A percentile compares a stretch with the other conserved stretches of the same genome.
phyloP scores from a whole-genome alignment of 495 filamentous ascomycete genomes.

The Cladorrhinum samala region DNA sequence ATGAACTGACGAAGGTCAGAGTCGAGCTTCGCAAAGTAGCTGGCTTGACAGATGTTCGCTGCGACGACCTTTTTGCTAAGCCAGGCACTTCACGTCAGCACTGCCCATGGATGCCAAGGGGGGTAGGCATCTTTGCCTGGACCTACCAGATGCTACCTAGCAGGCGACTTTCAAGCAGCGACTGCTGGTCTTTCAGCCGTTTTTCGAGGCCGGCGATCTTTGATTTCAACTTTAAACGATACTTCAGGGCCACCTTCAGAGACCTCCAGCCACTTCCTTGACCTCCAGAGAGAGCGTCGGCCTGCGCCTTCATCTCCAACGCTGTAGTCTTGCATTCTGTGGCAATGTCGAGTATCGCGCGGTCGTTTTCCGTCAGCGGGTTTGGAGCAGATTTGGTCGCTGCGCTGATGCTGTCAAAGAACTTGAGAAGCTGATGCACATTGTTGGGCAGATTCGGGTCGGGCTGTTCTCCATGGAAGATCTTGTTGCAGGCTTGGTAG shows the following conservation, averaged over 20 bases:
- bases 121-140: no score
- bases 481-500: neutral
- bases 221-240: neutral
- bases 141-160: no score
- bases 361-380: neutral
- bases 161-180: no score
- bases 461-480: neutral
- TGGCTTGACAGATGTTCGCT: neutral
- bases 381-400: neutral
- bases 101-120: neutral
- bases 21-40: neutral
- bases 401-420: neutral
- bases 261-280: neutral
- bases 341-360: neutral
- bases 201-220: no score
- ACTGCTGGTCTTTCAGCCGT: no score
- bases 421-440: neutral
- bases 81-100: no score
- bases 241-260: no score
- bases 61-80: neutral
- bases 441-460: neutral
- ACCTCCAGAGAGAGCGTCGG: neutral
- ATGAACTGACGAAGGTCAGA: neutral
- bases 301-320: neutral
- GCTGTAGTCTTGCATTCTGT: neutral